phyloP scores from a whole-genome alignment of 1,139 yeast genomes.

The Taiozyma sp. region DNA sequence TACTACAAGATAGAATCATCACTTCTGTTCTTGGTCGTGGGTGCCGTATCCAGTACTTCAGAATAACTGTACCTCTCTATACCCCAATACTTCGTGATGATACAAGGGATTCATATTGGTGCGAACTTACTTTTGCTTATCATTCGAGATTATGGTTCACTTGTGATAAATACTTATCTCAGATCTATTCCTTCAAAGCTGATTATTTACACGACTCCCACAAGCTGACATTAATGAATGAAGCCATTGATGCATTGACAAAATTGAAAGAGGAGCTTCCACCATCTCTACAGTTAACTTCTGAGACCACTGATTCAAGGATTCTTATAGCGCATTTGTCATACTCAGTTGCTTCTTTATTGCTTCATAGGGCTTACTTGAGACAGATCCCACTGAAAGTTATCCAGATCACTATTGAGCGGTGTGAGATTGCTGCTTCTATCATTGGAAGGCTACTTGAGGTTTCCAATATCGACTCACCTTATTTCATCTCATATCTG shows the following conservation, averaged over 20 bases:
- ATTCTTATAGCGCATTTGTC: conserved; percentile 18
- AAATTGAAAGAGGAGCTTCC: conserved; percentile 22
- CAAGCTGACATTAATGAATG: conserved; percentile 17
- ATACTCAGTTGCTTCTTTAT: conserved; percentile 19
- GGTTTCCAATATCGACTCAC: conserved; percentile 14
- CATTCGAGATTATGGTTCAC: conserved; percentile 26
- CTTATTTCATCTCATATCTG: conserved; percentile 26
- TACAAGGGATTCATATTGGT: conserved; percentile 6
- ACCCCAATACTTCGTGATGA: conserved; percentile 10
- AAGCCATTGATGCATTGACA: conserved; percentile 20
- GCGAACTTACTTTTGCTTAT: conserved; percentile 24
- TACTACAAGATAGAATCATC: conserved; percentile 20
- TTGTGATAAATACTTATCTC: conserved; percentile 26
- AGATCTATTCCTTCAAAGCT: conserved; percentile 25
- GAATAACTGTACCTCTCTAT: conserved; percentile 27
- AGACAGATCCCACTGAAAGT: conserved; percentile 24
- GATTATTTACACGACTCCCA: conserved; percentile 28
- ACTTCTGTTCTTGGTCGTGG: conserved; percentile 7
- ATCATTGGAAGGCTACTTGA: conserved; percentile 13
- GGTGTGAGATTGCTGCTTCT: conserved; percentile 19
- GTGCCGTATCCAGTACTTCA: conserved; percentile 26
- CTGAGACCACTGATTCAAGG: conserved; percentile 5
- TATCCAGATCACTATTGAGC: conserved; percentile 18
- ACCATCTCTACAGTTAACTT: conserved; percentile 3
- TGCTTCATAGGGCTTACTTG: conserved; percentile 26